phyloP scores from a whole-genome alignment of 768 basidiomycete genomes.

The Xerocomus brunneocitrinus region DNA sequence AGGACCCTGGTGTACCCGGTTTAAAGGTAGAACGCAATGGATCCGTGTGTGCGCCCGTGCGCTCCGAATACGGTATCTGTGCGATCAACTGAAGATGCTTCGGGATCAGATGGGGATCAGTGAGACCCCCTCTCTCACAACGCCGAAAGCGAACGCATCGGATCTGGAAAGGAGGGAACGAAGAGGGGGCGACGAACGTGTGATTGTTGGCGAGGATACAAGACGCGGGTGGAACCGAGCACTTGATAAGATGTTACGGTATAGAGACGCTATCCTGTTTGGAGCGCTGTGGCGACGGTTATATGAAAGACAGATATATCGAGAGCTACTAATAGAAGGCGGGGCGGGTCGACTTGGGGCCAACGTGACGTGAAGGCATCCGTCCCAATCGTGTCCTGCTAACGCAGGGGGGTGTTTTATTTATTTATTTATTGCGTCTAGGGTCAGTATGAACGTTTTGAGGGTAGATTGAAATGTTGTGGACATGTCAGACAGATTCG shows the following conservation, averaged over 20 bases:
- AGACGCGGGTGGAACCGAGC: not conserved
- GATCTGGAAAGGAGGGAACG: not conserved
- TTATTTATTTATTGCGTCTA: not conserved
- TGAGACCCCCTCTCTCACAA: not conserved
- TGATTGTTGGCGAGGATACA: not conserved
- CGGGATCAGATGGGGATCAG: too few species aligned
- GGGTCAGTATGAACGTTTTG: not conserved
- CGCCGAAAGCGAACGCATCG: not conserved
- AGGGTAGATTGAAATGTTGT: not conserved
- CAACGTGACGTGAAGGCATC: not conserved
- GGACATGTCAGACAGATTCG: not conserved
- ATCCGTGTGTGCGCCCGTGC: too few species aligned
- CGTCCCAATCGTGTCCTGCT: not conserved
- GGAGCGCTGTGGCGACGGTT: not conserved
- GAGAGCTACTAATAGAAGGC: not conserved
- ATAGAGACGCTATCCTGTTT: not conserved
- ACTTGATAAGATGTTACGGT: not conserved
- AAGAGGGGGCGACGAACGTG: not conserved
- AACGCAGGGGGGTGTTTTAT: not conserved
- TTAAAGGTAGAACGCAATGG: too few species aligned
- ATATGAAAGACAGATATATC: not conserved
- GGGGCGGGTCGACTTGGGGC: not conserved
- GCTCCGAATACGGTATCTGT: too few species aligned
- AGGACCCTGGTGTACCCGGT: too few species aligned
- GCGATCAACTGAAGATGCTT: too few species aligned